Evolutionary conservation across 2,329 filamentous ascomycete genomes (phyloP).

Genomic region (Hypoxylon sp.): DNA sequence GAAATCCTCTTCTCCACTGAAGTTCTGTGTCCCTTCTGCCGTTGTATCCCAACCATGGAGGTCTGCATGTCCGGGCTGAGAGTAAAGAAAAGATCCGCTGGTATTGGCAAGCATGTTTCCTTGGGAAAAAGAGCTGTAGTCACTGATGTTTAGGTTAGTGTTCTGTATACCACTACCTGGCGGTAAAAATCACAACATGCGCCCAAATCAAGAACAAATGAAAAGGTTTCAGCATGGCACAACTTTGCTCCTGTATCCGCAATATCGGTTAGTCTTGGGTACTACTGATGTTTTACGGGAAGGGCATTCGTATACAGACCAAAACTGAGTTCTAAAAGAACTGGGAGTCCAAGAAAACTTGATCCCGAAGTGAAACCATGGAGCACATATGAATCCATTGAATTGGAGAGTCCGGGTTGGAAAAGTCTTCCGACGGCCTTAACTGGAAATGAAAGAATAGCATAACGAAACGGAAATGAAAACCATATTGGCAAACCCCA

Average conservation of each 20-base stretch:
- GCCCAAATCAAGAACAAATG: slow-evolving; percentile 51
- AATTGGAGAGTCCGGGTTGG: slow-evolving; percentile 47
- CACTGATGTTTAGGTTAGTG: slow-evolving; percentile 68
- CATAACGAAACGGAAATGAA: slow-evolving; percentile 41
- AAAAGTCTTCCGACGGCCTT: slow-evolving; percentile 16
- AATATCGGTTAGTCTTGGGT: slow-evolving; percentile 52
- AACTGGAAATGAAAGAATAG: slow-evolving; percentile 18
- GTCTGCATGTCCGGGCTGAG: slow-evolving; percentile 71
- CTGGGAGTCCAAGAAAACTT: slow-evolving; percentile 33
- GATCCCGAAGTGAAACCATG: slow-evolving; percentile 40
- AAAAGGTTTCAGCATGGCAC: slow-evolving; percentile 57
- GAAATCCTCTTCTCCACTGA: slow-evolving; percentile 69
- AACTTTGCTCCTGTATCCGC: slow-evolving; percentile 66
- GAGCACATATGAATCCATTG: slow-evolving; percentile 26
- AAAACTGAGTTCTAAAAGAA: slow-evolving; percentile 44
- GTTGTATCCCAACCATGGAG: slow-evolving; percentile 66
- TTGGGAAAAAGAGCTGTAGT: slow-evolving; percentile 66
- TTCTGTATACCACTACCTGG: slow-evolving; percentile 61
- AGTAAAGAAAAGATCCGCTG: slow-evolving; percentile 67
- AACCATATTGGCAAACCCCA: slow-evolving; percentile 30
- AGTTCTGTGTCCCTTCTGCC: slow-evolving; percentile 71
- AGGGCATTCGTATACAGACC: slow-evolving; percentile 55
- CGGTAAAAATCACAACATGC: slow-evolving; percentile 44
- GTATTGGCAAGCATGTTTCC: slow-evolving; percentile 62
- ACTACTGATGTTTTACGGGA: slow-evolving; percentile 22